These are phyloP conservation scores for Fusarium tricinctum DNA, from an alignment of 2,329 filamentous ascomycete genomes.

Conservation along the genomic window DNA sequence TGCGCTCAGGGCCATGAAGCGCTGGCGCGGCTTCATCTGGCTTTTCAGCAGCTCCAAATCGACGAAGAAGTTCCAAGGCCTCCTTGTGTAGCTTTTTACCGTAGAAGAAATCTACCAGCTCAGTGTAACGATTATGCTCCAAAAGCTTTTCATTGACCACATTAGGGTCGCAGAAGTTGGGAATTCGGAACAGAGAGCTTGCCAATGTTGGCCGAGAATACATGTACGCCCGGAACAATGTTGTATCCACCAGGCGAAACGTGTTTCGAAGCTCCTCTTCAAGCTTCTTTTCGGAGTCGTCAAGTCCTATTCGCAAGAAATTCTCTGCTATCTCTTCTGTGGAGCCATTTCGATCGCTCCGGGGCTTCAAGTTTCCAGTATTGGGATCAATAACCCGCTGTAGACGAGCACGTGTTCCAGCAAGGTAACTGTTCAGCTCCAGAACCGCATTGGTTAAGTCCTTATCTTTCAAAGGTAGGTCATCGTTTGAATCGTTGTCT, in stretches of 20 bases:
- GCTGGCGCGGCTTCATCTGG: conserved; percentile 65
- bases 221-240: conserved; percentile 95
- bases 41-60: conserved; percentile 77
- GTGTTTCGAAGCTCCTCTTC: conserved; percentile 79
- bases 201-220: conserved; percentile 87
- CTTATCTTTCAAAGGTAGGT: conserved; percentile 78
- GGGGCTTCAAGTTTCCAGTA: conserved; percentile 72
- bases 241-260: conserved; percentile 91
- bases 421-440: conserved; percentile 88
- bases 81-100: conserved; percentile 94
- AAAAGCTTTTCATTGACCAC: conserved; percentile 95
- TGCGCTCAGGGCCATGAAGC: conserved; percentile 85
- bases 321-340: conserved; percentile 68
- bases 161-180: conserved; percentile 96
- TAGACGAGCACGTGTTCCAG: conserved; percentile 80
- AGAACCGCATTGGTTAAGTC: conserved; percentile 85
- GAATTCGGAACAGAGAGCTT: conserved; percentile 90
- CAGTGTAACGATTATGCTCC: conserved; percentile 88
- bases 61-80: conserved; percentile 83
- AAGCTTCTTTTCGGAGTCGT: conserved; percentile 71
- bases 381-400: conserved; percentile 73
- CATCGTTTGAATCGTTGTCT: conserved; percentile 59
- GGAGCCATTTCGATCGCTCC: conserved; percentile 59
- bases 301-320: conserved; percentile 63
- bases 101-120: conserved; percentile 97